Evolutionary conservation across 768 basidiomycete species (phyloP).

Genomic region (Rhizopogon vesiculosus): DNA sequence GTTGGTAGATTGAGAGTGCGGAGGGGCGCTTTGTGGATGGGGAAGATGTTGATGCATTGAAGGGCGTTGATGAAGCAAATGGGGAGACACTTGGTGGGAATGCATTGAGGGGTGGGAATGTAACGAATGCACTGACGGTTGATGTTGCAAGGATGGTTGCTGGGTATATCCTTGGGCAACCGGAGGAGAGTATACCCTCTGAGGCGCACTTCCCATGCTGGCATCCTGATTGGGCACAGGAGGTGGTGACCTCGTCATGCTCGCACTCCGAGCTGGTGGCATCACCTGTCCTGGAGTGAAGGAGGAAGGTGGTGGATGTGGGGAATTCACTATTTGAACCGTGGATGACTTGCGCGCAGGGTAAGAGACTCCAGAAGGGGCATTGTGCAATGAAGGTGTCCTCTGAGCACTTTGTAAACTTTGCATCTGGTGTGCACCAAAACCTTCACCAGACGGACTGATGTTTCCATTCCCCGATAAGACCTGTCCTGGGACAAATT

Average conservation of each 20-base stretch:
- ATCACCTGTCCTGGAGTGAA: constrained; percentile 32
- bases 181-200: constrained; percentile 12
- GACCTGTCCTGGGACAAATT: constrained; percentile 3
- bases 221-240: constrained; percentile 19
- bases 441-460: constrained; percentile 1
- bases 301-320: constrained; percentile 24
- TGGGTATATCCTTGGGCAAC: constrained; percentile 7
- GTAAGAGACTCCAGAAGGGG: constrained; percentile 10
- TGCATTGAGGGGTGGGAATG: constrained; percentile 19
- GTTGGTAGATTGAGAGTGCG: constrained; percentile 17
- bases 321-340: constrained; percentile 5
- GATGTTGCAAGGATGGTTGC: constrained; percentile 12
- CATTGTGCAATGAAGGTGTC: constrained; percentile 15
- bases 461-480: constrained; percentile 1
- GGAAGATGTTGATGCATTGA: constrained; percentile 8
- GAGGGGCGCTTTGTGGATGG: constrained; percentile 9
- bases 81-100: constrained; percentile 18
- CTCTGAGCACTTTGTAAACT: constrained; percentile 8
- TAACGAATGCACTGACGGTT: constrained; percentile 21
- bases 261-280: constrained; percentile 35
- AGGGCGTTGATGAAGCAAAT: constrained; percentile 8
- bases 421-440: constrained; percentile 3
- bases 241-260: constrained; percentile 24
- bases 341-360: constrained; percentile 22
- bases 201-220: constrained; percentile 12